These are phyloP conservation scores for Phytophthora vignae DNA, from an alignment of 352 stramenopile species.

Conservation along the genomic window DNA sequence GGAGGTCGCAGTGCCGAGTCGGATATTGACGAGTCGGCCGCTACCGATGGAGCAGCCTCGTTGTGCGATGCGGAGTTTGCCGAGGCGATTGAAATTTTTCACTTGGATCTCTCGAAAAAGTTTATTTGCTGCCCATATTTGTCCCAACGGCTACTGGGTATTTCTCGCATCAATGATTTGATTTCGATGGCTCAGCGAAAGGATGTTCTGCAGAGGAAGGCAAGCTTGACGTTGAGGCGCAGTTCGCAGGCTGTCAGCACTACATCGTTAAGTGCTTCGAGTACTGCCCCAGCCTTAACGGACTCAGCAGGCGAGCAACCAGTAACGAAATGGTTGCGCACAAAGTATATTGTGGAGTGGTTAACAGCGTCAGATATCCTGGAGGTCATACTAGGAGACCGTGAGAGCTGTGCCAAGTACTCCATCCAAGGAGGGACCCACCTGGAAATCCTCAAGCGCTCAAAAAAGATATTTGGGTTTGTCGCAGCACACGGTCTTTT, in stretches of 20 bases:
- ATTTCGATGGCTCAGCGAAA: slow-evolving; percentile 79
- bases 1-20: slow-evolving; percentile 36
- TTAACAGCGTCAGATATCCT: slow-evolving; percentile 77
- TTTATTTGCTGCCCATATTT: slow-evolving; percentile 89
- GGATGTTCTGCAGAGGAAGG: slow-evolving; percentile 71
- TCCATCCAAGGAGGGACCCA: slow-evolving; percentile 79
- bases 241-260: slow-evolving; percentile 45
- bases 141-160: slow-evolving; percentile 71
- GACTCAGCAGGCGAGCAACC: slow-evolving; percentile 33
- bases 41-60: slow-evolving; percentile 18
- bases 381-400: slow-evolving; percentile 84
- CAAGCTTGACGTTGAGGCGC: slow-evolving; percentile 58
- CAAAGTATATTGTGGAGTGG: slow-evolving; percentile 85
- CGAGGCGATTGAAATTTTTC: slow-evolving; percentile 83
- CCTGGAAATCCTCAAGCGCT: slow-evolving; percentile 85
- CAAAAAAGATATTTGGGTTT: slow-evolving; percentile 74
- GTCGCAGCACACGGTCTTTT: slow-evolving; percentile 64
- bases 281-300: slow-evolving; percentile 32
- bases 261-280: slow-evolving; percentile 37
- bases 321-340: slow-evolving; percentile 74
- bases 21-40: slow-evolving; percentile 37
- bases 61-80: slow-evolving; percentile 61
- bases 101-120: slow-evolving; percentile 88
- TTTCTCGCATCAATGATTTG: slow-evolving; percentile 78
- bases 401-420: slow-evolving; percentile 71